Base-by-base conservation (phyloP, 352 stramenopile genomes). In the Globisporangium parvum region DNA sequence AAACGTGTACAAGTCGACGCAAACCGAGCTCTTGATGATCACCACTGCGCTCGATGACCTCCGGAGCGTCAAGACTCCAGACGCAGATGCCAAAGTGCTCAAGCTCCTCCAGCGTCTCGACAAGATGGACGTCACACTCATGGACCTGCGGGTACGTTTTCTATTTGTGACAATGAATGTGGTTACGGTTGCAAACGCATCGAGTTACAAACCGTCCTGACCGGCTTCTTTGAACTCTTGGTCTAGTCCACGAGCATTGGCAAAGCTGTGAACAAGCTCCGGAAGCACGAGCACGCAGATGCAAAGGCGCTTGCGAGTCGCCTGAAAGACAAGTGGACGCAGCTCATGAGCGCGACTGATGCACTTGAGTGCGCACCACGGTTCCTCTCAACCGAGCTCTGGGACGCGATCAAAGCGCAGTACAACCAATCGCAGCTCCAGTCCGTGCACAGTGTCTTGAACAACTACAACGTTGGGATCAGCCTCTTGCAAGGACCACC, bases 401-500 rank as follows among this genome's bases (percentile, higher is more conserved):
- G 85, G 85, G 66, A 84, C 17, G 75, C 82, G 4, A 79, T 95
- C 24, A 85, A 80, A 49, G 62, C 49, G 2, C 83, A 88, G 60
- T 95, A 93, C 66, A 95, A 95, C 44, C 75, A 82, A 47, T 93
- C 83, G 12, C 85, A 95, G 60, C 66, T 95, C 31, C 85, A 95
- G 56, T 91, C 81, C 12, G 87, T 95, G 44, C 81, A 93, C 60
- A 93, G 73, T 44, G 83, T 91, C 23, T 57, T 95, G 6, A 93
- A 91, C 69, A 93, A 95, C 66, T 95, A 95, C 67, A 82, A 60
- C 11, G 70, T 80, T 33, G 85, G 81, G 17, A 80, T 95, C 24
- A 93, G 80, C n/a, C 51, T 95, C 28, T 75, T 99, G 6, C 96
- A 99, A 74, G 96, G 96, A 15, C 96, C 96, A 6, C 96, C 96